Evolutionary conservation across 768 basidiomycete species (phyloP).

Genomic region (Boletus eberwhitei): DNA sequence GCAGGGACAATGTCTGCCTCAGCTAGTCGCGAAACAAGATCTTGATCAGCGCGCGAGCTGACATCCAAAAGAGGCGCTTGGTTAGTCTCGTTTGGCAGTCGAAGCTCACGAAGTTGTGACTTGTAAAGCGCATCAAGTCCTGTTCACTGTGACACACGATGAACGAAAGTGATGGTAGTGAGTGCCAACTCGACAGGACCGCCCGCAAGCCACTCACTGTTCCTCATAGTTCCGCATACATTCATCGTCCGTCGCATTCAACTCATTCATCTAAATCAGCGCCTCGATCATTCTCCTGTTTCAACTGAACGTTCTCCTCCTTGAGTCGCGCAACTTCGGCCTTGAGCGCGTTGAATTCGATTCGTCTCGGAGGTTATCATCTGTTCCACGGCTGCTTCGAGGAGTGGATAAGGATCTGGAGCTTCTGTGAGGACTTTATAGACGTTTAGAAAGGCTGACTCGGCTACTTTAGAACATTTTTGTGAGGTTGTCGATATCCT

Average conservation of each 20-base stretch:
- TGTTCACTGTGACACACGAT: constrained; percentile 64
- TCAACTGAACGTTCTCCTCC: constrained; percentile 81
- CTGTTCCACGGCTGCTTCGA: constrained; percentile 96
- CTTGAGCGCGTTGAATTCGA: constrained; percentile 73
- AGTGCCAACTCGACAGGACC: neutral
- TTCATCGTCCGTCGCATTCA: constrained; percentile 96
- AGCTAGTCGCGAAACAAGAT: constrained; percentile 82
- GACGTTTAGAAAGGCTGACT: constrained; percentile 93
- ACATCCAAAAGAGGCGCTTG: constrained; percentile 92
- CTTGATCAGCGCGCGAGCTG: constrained; percentile 91
- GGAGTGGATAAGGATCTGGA: constrained; percentile 94
- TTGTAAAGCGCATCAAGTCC: constrained; percentile 84
- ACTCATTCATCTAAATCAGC: constrained; percentile 94
- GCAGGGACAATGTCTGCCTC: constrained; percentile 95
- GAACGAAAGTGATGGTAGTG: neutral
- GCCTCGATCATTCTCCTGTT: constrained; percentile 76
- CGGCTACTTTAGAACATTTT: constrained; percentile 85
- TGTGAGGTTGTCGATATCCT: constrained; percentile 94
- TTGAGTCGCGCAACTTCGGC: constrained; percentile 66
- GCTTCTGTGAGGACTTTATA: constrained; percentile 97
- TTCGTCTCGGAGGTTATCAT: constrained; percentile 62
- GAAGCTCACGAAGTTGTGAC: constrained; percentile 85
- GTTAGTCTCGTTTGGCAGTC: constrained; percentile 86
- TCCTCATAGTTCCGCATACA: constrained; percentile 94
- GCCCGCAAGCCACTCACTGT: constrained; percentile 48